Evolutionary conservation across 2,329 filamentous ascomycete genomes (phyloP), one percentile per base, ranked within the genome.

Genomic region (Knufia fluminis): DNA sequence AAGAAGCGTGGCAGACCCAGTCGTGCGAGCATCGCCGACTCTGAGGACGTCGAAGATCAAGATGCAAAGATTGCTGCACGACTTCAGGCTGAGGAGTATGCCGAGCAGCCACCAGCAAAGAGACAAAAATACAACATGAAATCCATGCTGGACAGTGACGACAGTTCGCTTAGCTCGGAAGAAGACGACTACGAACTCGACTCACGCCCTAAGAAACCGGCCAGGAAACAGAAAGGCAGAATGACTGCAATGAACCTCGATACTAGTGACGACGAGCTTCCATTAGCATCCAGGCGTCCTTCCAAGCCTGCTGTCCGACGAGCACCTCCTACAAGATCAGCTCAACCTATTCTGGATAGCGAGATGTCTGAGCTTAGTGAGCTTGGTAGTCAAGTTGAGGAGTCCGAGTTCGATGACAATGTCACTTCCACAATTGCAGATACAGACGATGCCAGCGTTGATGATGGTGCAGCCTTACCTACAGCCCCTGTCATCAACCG

Each of bases 41-140:
- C 62, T 0, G 59, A 64, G 23, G 53, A 54, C 19, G n/a, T 39
- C 2, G 19, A 12, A 17, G 66, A 67, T 28, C 60, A 63, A 1
- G 72, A 75, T 58, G 76, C 73, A 10, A 69, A 73, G 40, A 62
- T 85, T 33, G 81, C 81, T 28, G 66, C 71, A 39, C 66, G 67
- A 36, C 66, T 85, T 46, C 80, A 84, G 58, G 67, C 75, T 24
- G 71, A 79, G 55, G 73, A 77, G 55, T 76, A 76, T 48, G 62
- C 64, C 31, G 45, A 44, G 17, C 32, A 26, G 26, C 32, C 24
- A 14, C 33, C 26, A 9, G 17, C 33, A n/a, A 48, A 48, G 45
- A 31, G 35, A 19, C 33, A 35, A 28, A 48, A 31, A 20, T n/a
- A 31, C 19, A 26, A 32, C 7, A 10, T 14, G 10, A 14, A 10